Evolutionary conservation across 257 asterid species (phyloP).

Genomic region (Nicotiana sylvestris): DNA sequence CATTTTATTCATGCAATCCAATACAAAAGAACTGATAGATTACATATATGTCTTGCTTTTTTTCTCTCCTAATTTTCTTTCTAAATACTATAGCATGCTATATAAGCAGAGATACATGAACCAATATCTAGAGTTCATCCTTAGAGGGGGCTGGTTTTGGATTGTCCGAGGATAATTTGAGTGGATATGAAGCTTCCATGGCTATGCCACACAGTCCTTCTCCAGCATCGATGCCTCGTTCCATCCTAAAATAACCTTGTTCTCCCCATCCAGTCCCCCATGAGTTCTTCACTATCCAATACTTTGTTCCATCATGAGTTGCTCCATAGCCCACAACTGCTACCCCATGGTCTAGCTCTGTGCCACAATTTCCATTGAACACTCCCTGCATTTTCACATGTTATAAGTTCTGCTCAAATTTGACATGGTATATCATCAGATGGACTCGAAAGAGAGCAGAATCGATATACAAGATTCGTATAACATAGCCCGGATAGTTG

Average conservation of each 20-base stretch:
- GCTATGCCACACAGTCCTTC: slow-evolving; percentile 75
- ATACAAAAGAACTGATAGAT: slow-evolving; percentile 8
- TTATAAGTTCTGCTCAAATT: neutral
- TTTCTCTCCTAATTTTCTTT: neutral
- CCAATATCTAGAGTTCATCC: slow-evolving; percentile 54
- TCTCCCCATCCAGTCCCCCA: slow-evolving; percentile 80
- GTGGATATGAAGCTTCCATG: slow-evolving; percentile 68
- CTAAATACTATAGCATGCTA: neutral
- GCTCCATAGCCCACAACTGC: slow-evolving; percentile 71
- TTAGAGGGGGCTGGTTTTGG: slow-evolving; percentile 36
- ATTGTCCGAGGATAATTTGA: slow-evolving; percentile 48
- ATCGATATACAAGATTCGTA: neutral
- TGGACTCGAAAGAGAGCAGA: neutral
- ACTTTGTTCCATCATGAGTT: slow-evolving; percentile 56
- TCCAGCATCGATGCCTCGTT: slow-evolving; percentile 35
- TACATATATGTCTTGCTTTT: neutral
- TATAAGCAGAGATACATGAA: neutral
- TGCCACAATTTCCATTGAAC: slow-evolving; percentile 52
- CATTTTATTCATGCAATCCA: slow-evolving; percentile 24
- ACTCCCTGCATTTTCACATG: slow-evolving; percentile 48
- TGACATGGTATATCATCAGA: neutral
- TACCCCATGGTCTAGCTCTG: slow-evolving; percentile 76
- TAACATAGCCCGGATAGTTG: neutral
- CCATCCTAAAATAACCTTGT: slow-evolving; percentile 56
- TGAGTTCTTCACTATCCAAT: slow-evolving; percentile 75